phyloP scores from a whole-genome alignment of 2,329 filamentous ascomycete genomes.

The Ploettnerulaceae sp. region DNA sequence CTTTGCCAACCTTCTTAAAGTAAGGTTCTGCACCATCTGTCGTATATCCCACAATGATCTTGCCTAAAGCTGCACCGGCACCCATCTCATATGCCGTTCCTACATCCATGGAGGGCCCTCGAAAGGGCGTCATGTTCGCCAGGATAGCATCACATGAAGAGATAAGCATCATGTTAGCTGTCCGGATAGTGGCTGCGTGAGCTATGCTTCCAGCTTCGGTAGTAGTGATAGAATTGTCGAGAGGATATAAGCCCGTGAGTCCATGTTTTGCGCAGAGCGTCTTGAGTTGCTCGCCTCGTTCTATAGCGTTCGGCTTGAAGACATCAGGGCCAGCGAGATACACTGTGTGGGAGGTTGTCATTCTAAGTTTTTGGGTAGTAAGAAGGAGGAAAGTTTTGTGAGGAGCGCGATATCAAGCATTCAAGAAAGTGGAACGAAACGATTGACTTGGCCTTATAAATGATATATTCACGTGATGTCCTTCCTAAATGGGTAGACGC shows the following conservation, averaged over 20 bases:
- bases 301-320: constrained; percentile 20
- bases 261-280: constrained; percentile 18
- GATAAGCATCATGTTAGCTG: constrained; percentile 26
- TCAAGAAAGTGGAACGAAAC: too few relatives aligned
- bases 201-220: constrained; percentile 14
- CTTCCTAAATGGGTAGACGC: too few relatives aligned
- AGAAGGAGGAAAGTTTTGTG: background rate
- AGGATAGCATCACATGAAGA: constrained; percentile 21
- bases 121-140: constrained; percentile 27
- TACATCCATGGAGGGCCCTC: constrained; percentile 26
- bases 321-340: constrained; percentile 29
- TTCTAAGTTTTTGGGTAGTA: background rate
- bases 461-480: too few relatives aligned
- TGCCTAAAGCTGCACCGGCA: constrained; percentile 23
- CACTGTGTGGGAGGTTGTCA: constrained; percentile 13
- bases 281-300: constrained; percentile 21
- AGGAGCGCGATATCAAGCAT: background rate
- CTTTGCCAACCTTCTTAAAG: constrained; percentile 16
- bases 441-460: too few relatives aligned
- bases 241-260: constrained; percentile 22
- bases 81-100: constrained; percentile 30
- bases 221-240: constrained; percentile 20
- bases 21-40: constrained; percentile 16
- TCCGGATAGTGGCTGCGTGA: constrained; percentile 21
- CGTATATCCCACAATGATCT: constrained; percentile 25